Base-by-base conservation (phyloP, 2,329 filamentous ascomycete species). In the Colletotrichum filicis region DNA sequence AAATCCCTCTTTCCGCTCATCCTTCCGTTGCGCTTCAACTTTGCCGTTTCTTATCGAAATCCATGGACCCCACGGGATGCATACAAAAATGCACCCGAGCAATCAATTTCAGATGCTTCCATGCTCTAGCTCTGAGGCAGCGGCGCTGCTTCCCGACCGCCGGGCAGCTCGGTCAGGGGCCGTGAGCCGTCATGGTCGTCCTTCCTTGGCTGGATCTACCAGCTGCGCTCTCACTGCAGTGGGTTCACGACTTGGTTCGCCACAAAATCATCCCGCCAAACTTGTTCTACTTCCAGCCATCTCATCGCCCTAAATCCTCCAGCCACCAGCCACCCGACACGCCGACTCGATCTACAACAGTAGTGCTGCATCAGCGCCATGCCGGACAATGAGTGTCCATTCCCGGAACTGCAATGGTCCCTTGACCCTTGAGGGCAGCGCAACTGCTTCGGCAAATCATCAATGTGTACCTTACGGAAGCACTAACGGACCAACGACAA, bases 141-240 rank as follows among this genome's bases (percentile, higher is more conserved):
- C 68, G 62, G 63, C 32, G 68, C 56, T 66, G 62, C 46, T 37
- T 61, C 57, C 67, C 67, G 56, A 59, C 62, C 42, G 62, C 62
- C 42, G 67, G 61, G 22, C 56, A 19, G 22, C 30, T 30, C 53
- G 66, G 62, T 37, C 46, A 55, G 32, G 67, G 30, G 28, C 28
- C 30, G 56, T 32, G 6, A n/a, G 56, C 67, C 11, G 1, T 35
- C 11, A 1, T 35, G 11, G 32, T 12, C 32, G 32, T 35, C 32
- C 9, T 35, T 35, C 32, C 4, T 35, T 12, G 4, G 32, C 32
- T 35, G 11, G 32, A 12, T 35, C 32, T 35, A 35, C 32, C 32
- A 35, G 32, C 32, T 12, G 4, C 1, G 3, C 32, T 35, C 32
- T 35, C 1, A 35, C 32, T 12, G 32, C 32, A 35, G 32, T 35